Evolutionary conservation across 176 grass and related monocot species (phyloP).

Genomic region (Pharus latifolius): DNA sequence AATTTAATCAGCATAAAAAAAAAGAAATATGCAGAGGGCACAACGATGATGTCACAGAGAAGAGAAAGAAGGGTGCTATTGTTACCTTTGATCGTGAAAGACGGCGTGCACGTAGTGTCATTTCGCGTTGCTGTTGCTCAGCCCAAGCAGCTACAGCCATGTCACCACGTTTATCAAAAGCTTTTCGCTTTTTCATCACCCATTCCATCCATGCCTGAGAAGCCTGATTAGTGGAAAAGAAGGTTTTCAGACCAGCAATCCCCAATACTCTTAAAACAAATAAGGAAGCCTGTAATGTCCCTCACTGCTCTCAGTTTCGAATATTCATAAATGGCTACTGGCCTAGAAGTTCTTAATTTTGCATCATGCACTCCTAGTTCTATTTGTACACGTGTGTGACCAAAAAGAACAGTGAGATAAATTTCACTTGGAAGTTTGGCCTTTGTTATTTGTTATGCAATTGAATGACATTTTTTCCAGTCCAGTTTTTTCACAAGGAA

Average conservation of each 20-base stretch:
- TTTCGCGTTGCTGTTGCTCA: conserved; percentile 78
- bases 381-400: too few relatives aligned
- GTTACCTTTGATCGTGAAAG: conserved; percentile 82
- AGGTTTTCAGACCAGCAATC: conserved; percentile 2
- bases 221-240: conserved; percentile 35
- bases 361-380: not conserved
- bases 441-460: not conserved
- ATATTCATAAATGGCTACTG: not conserved
- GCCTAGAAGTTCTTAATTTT: not conserved
- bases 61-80: not conserved
- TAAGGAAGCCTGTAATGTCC: not conserved
- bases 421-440: not conserved
- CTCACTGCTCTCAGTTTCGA: not conserved
- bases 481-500: not conserved
- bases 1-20: too few relatives aligned
- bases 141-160: conserved; percentile 95
- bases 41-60: not conserved
- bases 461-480: not conserved
- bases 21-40: not conserved
- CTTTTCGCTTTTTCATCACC: conserved; percentile 91
- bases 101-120: conserved; percentile 61
- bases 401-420: too few relatives aligned
- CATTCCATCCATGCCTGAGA: conserved; percentile 82
- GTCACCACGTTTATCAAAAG: conserved; percentile 78
- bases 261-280: not conserved